Evolutionary conservation across 495 filamentous ascomycete species (phyloP), one percentile per base, ranked within the genome.

Genomic region (Penicillium ucsense): DNA sequence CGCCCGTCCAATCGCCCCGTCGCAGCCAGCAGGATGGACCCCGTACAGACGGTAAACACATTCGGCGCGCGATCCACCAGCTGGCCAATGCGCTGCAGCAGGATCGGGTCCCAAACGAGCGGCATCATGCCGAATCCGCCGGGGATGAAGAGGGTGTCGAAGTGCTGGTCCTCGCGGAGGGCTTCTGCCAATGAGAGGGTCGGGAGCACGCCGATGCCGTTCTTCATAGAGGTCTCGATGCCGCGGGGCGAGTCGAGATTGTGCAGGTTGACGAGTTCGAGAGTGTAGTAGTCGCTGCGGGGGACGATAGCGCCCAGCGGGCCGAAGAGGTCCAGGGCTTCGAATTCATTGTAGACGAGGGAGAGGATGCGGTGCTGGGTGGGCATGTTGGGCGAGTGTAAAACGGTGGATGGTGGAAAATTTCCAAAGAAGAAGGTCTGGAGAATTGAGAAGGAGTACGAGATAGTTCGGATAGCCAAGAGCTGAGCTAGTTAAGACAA

Each of bases 301-400:
- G 43, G 35, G 5, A 46, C 43, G 8, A 46, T 46, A 20, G 35
- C 35, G 8, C 43, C 43, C 10, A 46, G 9, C n/a, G 43, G 43
- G 2, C 43, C 43, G 35, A 46, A 46, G 4, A 46, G 27, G 35
- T 46, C 43, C 35, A 46, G 27, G 35, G 43, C 43, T 38, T 46
- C 43, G 28, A 46, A 46, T 9, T 37, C 43, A 3, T 38, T n/a
- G 43, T n/a, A 46, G 33, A 46, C 43, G 4, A 46, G 35, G 28
- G 43, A 12, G 33, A 46, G 35, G 12, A 46, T 46, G 11, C 43
- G 43, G 35, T 46, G 43, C 29, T 46, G 20, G 20, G 20, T 20
- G 20, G 20, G 20, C 20, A 20, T 20, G 20, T 2, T 20, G 20
- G 20, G 20, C 20, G 2, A 2, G 20, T 20, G 20, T 20, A 20